Evolutionary conservation across 1,284 basidiomycete species (phyloP), one percentile per base, ranked within the genome.

Genomic region (Lignosus rhinocerotis): DNA sequence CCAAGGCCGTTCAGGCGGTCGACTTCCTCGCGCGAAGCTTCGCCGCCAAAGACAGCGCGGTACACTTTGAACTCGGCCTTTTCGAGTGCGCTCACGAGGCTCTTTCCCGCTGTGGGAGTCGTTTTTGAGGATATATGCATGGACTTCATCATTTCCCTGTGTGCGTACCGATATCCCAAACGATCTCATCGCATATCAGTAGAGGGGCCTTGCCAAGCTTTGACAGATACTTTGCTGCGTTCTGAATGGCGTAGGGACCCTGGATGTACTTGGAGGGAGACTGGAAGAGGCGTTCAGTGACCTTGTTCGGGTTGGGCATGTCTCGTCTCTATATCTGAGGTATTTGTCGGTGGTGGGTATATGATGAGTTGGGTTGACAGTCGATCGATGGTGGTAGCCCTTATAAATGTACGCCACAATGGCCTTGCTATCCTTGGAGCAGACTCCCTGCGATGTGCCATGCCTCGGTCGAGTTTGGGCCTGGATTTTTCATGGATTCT

Each of bases 201-300:
- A 74, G 61, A 0, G 72, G 71, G 0, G 67, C 54, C 8, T 66
- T 67, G 34, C 72, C 72, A 25, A 74, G 61, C 14, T 62, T 50
- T 12, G 62, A 60, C 14, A 74, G 68, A 58, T 74, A 74, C 46
- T 65, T 66, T 2, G 68, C 67, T 4, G 72, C 72, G 45, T 74
- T 71, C 25, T 72, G 67, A 61, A 74, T 72, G 41, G 72, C 72
- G 43, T 69, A 66, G 4, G 72, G 72, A 7, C 72, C 72, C 58
- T 74, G 72, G 45, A 74, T 73, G 67, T 74, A 74, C 61, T 74
- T 74, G 12, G 70, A 72, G n/a, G 72, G 72, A 11, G 72, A 74
- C 61, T 73, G 72, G 66, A 74, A 74, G 60, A 73, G 63, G 30
- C 67, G 62, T 48, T 73, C 71, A 2, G 72, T 72, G 63, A 73